phyloP scores from a whole-genome alignment of 2,329 filamentous ascomycete genomes.

The Trichoderma sp. region DNA sequence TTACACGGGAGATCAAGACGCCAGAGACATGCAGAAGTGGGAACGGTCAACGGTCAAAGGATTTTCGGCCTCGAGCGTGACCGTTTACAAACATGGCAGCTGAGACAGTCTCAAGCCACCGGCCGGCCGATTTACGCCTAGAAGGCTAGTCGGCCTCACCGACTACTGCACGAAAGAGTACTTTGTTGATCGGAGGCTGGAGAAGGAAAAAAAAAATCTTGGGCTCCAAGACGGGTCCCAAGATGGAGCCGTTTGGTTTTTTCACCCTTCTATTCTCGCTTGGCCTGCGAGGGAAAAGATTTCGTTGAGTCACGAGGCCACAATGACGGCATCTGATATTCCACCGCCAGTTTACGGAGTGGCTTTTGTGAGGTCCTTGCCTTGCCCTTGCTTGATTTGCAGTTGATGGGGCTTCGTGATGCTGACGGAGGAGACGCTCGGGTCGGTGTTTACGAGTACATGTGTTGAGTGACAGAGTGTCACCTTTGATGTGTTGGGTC shows the following conservation, averaged over 20 bases:
- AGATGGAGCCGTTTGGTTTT: conserved; percentile 11
- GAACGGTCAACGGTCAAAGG: conserved; percentile 22
- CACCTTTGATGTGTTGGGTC: conserved; percentile 2
- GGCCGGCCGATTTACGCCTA: conserved; percentile 10
- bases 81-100: conserved; percentile 5
- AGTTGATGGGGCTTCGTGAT: not conserved
- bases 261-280: not conserved
- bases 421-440: conserved; percentile 5
- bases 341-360: conserved; percentile 17
- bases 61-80: conserved; percentile 22
- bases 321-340: conserved; percentile 24
- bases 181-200: not conserved
- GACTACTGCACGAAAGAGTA: conserved; percentile 18
- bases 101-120: conserved; percentile 21
- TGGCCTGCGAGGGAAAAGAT: conserved; percentile 10
- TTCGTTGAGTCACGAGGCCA: conserved; percentile 22
- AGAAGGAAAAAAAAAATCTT: not conserved
- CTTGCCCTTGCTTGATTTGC: not conserved
- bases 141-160: conserved; percentile 19
- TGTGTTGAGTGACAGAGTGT: conserved; percentile 2
- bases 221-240: conserved; percentile 20
- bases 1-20: conserved; percentile 16
- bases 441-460: not conserved
- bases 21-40: conserved; percentile 25
- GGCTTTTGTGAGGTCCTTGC: not conserved